Evolutionary conservation across 495 filamentous ascomycete genomes (phyloP), one percentile per base, ranked within the genome.

Genomic region (Thozetella sp.): DNA sequence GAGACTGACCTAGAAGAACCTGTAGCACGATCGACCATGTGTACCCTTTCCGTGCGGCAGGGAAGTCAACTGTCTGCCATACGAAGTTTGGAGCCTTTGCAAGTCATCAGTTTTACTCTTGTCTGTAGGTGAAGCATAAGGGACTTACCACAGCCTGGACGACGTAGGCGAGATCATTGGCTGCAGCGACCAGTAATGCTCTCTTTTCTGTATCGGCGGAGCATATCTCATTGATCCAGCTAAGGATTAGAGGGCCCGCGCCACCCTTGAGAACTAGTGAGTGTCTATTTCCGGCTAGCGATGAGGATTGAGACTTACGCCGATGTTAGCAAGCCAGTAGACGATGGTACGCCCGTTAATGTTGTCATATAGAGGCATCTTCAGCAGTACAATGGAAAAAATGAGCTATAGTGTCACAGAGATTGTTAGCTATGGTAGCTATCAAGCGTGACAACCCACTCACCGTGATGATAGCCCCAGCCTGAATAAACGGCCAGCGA

Each of bases 221-320:
- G 57, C 70, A 83, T 67, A 74, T 78, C 64, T 69, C 81, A 61
- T 84, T 80, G 2, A 79, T 76, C 81, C 81, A 84, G 37, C 63
- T 64, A 53, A 60, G 72, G 25, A 57, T 72, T 22, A 72, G 45
- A 17, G 67, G 67, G 17, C 67, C 67, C 15, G 53, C 53, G 11
- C 27, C 53, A 19, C 53, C 30, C 53, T 55, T 6, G 25, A 30
- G 22, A 55, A 22, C 12, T 10, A 26, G 53, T 20, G 22, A 1
- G 12, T 1, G 51, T 51, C 2, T 1, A 25, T 50, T 15, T 2
- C 10, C 17, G 45, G 10, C 19, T n/a, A 10, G 45, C 3, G 10
- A 50, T 1, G 1, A 20, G 19, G 10, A 1, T 50, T 50, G 45
- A 43, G 27, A 20, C 53, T 40, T 55, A 40, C 53, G 10, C 53